Base-by-base conservation (phyloP, 306 rosid genomes). In the Luffa aegyptiaca region DNA sequence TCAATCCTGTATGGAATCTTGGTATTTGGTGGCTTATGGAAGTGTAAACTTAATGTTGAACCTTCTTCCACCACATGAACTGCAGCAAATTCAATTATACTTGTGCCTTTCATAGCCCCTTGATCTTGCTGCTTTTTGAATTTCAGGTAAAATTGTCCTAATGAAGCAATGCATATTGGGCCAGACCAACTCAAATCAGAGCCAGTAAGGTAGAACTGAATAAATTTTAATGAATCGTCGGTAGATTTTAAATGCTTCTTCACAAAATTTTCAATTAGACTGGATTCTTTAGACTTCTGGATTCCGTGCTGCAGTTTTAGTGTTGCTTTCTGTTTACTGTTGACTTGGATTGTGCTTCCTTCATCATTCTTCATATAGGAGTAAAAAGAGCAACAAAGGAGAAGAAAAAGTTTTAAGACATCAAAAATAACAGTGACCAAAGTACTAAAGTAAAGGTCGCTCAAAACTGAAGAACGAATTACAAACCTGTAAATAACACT, bases 11-110 rank as follows among this genome's bases (percentile, higher is more conserved):
- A 92, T 75, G 98, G 98, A 70, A 91, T 91, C 79, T 86, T 88
- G 84, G 84, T 36, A 83, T 87, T 84, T 76, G 97, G 98, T 65
- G 98, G 97, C 84, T 86, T 92, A 71, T 86, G 86, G 90, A 88
- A 92, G 81, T 83, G 92, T 83, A 91, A 85, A 83, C 84, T 90
- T 84, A 90, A 92, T 16, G 93, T 84, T 63, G 98, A 92, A 71
- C 98, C 96, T 87, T 91, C 93, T 91, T 95, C 97, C 65, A 88
- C 91, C 64, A 95, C 89, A 84, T 89, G 97, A 76, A 95, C 92
- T 41, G 84, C 75, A 78, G 97, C 98, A 49, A 90, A 92, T 81
- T 88, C 89, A 81, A 91, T 78, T 68, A 66, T 81, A 72, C 65
- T 80, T 77, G 75, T 79, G 75, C 83, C 93, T 70, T 83, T 76